Base-by-base conservation (phyloP, 805 yeast genomes). In the Yamadazyma paraphyllophila region DNA sequence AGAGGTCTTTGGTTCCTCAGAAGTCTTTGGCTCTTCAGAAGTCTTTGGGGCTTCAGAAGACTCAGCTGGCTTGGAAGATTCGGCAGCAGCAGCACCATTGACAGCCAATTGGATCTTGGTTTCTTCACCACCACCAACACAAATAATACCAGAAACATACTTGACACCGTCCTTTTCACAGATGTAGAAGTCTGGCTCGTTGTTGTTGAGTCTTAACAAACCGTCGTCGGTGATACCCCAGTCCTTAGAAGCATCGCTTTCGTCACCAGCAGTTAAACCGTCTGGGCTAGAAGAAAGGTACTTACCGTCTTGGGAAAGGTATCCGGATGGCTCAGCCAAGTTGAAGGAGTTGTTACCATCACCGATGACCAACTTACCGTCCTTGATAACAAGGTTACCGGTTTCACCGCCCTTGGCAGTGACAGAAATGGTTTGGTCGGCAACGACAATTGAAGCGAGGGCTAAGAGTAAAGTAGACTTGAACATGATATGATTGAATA, bases 301-400 rank as follows among this genome's bases (percentile, higher is more conserved):
- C 33, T 54, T 32, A 34, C 60, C 66, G 33, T 46, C 50, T 41
- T 54, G 54, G n/a, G 48, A 34, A 16, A 59, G 48, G 55, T 52
- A 63, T 10, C 71, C 71, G 40, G 58, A 48, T 30, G 71, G 70
- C 42, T 62, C 63, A 37, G 53, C 47, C 54, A 66, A 65, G 43
- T 41, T 39, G 50, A 60, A 58, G 32, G 53, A 34, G 26, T 55
- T 35, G 33, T 25, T n/a, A 24, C 49, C 53, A n/a, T 39, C 46
- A 36, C 46, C 44, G 25, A 47, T 42, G 3, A 33, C 60, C 41
- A 57, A 43, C 7, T 33, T 26, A 39, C 58, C 60, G 24, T 41
- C 50, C 7, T 44, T 38, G 40, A 57, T 48, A 16, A 48, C 53
- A 15, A 60, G 49, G 25, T 27, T 35, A 14, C 49, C 49, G 45